Conservation (phyloP, 2,329 filamentous ascomycete species). For the Fusarium concolor region DNA sequence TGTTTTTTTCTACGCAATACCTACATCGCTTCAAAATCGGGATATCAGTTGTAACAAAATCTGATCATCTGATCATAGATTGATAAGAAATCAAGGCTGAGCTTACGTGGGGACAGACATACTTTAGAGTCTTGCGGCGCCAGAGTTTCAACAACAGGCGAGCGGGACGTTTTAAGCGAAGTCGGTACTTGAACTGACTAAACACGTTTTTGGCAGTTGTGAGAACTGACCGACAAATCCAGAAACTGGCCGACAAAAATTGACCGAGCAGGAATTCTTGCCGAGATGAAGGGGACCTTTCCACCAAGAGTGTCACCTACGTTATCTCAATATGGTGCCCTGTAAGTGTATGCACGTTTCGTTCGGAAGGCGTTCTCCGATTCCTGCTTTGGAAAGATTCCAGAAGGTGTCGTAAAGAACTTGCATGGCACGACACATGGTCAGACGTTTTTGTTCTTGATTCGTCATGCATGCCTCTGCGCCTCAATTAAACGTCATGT, state of each 20-base stretch:
- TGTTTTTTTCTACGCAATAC: neutral
- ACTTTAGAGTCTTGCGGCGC: neutral
- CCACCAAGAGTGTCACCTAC: neutral
- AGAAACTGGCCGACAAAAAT: neutral
- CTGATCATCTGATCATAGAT: slow-evolving; percentile 1
- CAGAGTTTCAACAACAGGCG: slow-evolving; percentile 10
- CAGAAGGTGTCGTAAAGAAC: slow-evolving; percentile 5
- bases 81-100: slow-evolving; percentile 18
- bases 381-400: slow-evolving; percentile 20
- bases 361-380: neutral
- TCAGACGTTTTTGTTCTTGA: neutral
- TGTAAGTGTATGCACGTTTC: neutral
- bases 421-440: neutral
- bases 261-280: slow-evolving; percentile 9
- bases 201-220: neutral
- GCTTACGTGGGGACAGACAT: neutral
- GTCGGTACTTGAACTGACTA: neutral
- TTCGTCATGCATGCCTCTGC: neutral
- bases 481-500: slow-evolving; percentile 25
- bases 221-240: neutral
- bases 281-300: slow-evolving; percentile 29
- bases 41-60: neutral
- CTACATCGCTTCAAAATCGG: neutral
- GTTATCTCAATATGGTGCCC: slow-evolving; percentile 15
- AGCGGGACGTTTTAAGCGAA: slow-evolving; percentile 19